phyloP scores from a whole-genome alignment of 306 rosid genomes.

The Echinosophora koreensis region DNA sequence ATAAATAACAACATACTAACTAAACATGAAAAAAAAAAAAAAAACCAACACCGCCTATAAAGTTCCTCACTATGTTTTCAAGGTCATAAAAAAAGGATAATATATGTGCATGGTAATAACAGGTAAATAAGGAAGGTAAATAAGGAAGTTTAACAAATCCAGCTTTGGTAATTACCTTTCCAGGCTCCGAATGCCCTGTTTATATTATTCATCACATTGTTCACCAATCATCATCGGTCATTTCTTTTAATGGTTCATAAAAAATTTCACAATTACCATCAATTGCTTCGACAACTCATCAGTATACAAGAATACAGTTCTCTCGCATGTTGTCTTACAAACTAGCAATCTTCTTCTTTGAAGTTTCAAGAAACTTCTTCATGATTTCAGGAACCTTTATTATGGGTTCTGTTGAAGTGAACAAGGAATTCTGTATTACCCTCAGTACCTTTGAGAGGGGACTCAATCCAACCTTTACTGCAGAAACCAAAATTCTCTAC shows the following conservation, averaged over 20 bases:
- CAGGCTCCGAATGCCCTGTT: not conserved
- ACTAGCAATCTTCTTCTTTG: not conserved
- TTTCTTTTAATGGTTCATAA: slow-evolving; percentile 37
- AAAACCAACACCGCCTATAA: too few species aligned
- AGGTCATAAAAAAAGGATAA: not conserved
- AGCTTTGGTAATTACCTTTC: not conserved
- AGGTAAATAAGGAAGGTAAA: not conserved
- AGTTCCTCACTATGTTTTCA: not conserved
- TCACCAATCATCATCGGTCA: not conserved
- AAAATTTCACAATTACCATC: slow-evolving; percentile 32
- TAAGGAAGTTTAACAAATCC: not conserved
- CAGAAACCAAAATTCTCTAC: slow-evolving; percentile 83
- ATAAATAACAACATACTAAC: too few species aligned
- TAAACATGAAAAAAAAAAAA: too few species aligned
- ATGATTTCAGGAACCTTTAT: slow-evolving; percentile 13
- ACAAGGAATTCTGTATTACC: slow-evolving; percentile 94
- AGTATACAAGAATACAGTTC: slow-evolving; percentile 29
- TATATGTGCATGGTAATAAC: not conserved
- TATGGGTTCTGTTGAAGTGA: slow-evolving; percentile 60
- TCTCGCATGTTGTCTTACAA: slow-evolving; percentile 19
- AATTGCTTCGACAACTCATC: slow-evolving; percentile 23
- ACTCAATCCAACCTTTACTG: slow-evolving; percentile 84
- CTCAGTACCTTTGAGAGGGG: slow-evolving; percentile 95
- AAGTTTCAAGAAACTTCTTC: slow-evolving; percentile 17
- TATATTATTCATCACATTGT: slow-evolving; percentile 4